Conservation (phyloP, 2,329 filamentous ascomycete genomes). For the Catunica adiposa region DNA sequence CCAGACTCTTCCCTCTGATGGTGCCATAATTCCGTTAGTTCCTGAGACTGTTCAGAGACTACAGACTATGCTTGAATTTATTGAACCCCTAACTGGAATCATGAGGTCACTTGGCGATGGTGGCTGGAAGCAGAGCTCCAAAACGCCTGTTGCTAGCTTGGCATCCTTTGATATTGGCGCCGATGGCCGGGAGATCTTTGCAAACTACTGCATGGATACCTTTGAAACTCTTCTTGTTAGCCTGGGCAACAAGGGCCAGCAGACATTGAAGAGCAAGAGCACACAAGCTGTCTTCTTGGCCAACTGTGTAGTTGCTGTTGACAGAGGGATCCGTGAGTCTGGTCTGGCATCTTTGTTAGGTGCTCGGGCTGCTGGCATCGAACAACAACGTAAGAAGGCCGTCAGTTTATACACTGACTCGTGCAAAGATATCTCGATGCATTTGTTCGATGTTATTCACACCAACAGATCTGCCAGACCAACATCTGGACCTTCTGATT, state of each 20-base stretch:
- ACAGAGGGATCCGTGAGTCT: conserved; percentile 67
- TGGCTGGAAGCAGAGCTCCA: conserved; percentile 56
- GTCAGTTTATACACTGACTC: conserved; percentile 66
- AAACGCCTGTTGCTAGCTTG: conserved; percentile 43
- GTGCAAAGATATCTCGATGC: conserved; percentile 73
- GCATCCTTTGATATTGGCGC: conserved; percentile 75
- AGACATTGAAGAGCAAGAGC: conserved; percentile 59
- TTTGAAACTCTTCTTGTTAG: conserved; percentile 64
- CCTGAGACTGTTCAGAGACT: conserved; percentile 73
- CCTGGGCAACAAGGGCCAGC: conserved; percentile 57
- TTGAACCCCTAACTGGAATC: conserved; percentile 72
- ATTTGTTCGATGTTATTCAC: conserved; percentile 81
- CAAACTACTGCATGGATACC: conserved; percentile 77
- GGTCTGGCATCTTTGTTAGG: conserved; percentile 60
- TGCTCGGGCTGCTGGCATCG: conserved; percentile 48
- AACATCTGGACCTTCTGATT: conserved; percentile 61
- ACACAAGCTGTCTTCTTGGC: conserved; percentile 77
- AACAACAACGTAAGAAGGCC: conserved; percentile 76
- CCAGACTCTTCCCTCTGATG: conserved; percentile 58
- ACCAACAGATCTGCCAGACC: conserved; percentile 63
- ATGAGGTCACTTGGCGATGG: conserved; percentile 86
- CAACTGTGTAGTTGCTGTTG: conserved; percentile 71
- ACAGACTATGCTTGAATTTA: conserved; percentile 72
- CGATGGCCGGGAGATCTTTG: conserved; percentile 74
- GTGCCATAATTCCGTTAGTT: conserved; percentile 60